phyloP scores from a whole-genome alignment of 1,139 yeast genomes.

The Williopsis jadinii region DNA sequence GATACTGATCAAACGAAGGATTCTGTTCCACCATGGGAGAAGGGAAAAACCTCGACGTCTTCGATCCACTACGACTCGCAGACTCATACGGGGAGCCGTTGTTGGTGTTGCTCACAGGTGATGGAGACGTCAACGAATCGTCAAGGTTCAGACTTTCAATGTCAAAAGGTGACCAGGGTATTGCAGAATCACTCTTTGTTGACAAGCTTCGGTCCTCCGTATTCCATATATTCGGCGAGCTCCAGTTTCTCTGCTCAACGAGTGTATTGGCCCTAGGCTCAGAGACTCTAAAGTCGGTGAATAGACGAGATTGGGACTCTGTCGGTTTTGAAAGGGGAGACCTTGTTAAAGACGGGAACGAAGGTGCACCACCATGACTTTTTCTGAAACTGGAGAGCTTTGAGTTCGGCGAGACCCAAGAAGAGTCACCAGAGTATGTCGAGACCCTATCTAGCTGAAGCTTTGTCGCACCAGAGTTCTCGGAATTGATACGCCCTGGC shows the following conservation, averaged over 20 bases:
- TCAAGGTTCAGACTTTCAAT: constrained; percentile 15
- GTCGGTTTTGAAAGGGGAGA: constrained; percentile 17
- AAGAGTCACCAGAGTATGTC: constrained; percentile 6
- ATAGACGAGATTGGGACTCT: constrained; percentile 7
- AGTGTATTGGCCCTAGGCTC: constrained; percentile 1
- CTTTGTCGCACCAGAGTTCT: background rate
- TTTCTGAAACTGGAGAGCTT: constrained; percentile 21
- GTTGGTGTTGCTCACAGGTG: too few species aligned
- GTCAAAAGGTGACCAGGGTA: constrained; percentile 20
- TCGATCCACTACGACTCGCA: constrained; percentile 15
- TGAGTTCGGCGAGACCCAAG: constrained; percentile 19
- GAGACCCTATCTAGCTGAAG: constrained; percentile 1
- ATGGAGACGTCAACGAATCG: constrained; percentile 5
- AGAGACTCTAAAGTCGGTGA: background rate
- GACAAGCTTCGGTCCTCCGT: constrained; percentile 19
- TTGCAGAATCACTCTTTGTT: constrained; percentile 21
- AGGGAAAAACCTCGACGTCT: constrained; percentile 32
- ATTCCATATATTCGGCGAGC: constrained; percentile 18
- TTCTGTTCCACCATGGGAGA: constrained; percentile 26
- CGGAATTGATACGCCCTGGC: constrained; percentile 4
- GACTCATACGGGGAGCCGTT: background rate
- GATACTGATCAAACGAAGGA: constrained; percentile 14
- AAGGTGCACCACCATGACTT: constrained; percentile 8
- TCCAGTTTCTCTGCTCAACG: constrained; percentile 7
- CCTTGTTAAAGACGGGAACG: constrained; percentile 12